Base-by-base conservation (phyloP, 495 filamentous ascomycete species). In the Astrocystis sublimbata region DNA sequence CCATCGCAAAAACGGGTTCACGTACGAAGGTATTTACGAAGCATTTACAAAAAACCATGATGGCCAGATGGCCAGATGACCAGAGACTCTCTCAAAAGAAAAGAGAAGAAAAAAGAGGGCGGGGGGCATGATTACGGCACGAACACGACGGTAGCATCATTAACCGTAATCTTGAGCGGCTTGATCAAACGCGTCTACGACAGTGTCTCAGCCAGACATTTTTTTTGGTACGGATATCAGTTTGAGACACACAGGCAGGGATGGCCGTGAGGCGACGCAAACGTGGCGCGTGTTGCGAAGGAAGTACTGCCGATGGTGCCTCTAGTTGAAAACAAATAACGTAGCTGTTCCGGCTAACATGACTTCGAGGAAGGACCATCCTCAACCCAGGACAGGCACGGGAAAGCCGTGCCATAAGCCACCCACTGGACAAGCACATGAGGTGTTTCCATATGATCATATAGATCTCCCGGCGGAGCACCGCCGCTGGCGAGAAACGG, bases 401-500 rank as follows among this genome's bases (percentile, higher is more conserved):
- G 82, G 78, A 70, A 88, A 90, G 17, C 86, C 86, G 76, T 79
- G 2, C 76, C 76, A 2, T 75, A 68, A 42, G 73, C 70, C 0
- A 76, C 76, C 71, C 90, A 92, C 5, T 88, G 89, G 28, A 80
- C 77, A 31, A 85, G 83, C 6, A 88, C 89, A 68, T 90, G 94
- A 0, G 91, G 83, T 17, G 93, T 80, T 40, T 90, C 81, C 51
- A 86, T 76, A 28, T 83, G 83, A 42, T 79, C 75, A 69, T 92
- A 93, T 80, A 92, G 83, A 68, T 94, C 90, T 28, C 88, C 89
- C 8, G 92, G 85, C 3, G 89, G 89, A 0, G 89, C 91, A 23
- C 87, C 89, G 15, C 89, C 89, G 24, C 90, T 89, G 60, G 83
- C 87, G 21, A 94, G 74, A 71, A 92, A 93, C 1, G 90, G 90